Evolutionary conservation across 768 basidiomycete species (phyloP), one percentile per base, ranked within the genome.

Genomic region (Pleurotus giganteus): DNA sequence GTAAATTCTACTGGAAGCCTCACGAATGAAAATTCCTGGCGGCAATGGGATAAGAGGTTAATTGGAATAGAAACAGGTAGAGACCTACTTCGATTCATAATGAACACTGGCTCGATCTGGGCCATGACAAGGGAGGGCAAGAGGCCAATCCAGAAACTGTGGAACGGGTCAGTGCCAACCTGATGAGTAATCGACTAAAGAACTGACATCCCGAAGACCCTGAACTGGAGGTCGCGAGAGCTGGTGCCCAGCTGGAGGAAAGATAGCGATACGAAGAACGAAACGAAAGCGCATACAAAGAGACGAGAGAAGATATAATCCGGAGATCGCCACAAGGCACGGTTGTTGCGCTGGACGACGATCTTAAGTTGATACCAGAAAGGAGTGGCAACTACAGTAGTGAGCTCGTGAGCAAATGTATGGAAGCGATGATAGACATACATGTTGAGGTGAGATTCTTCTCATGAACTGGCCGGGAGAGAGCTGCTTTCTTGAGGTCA

Each of bases 301-400:
- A 93, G 71, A 17, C 93, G 83, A 49, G 84, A 91, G 74, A 86
- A 94, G 47, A 91, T 83, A 66, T 94, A 95, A 59, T 92, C 85
- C 2, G 91, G 89, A 7, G 86, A 89, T 53, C 93, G 77, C 88
- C 89, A 94, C 11, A 94, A 72, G 2, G 89, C 84, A 4, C 74
- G 61, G 62, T 84, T 84, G 64, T 89, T 88, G 37, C 92, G 78
- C 19, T 72, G 60, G 15, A 84, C 75, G 55, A 94, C 90, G 12
- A 77, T 74, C 58, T 76, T 75, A 58, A 94, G 74, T 67, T 96
- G 93, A 65, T 85, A 86, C 47, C 77, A 67, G 73, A 91, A 87
- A 0, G 87, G 76, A 0, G 90, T 91, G 0, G 92, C 88, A 66
- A 89, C 85, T 88, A 43, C n/a, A n/a, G n/a, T n/a, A n/a, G 45